Evolutionary conservation across 2,329 filamentous ascomycete species (phyloP).

Genomic region (Coniochaeta pulveracea): DNA sequence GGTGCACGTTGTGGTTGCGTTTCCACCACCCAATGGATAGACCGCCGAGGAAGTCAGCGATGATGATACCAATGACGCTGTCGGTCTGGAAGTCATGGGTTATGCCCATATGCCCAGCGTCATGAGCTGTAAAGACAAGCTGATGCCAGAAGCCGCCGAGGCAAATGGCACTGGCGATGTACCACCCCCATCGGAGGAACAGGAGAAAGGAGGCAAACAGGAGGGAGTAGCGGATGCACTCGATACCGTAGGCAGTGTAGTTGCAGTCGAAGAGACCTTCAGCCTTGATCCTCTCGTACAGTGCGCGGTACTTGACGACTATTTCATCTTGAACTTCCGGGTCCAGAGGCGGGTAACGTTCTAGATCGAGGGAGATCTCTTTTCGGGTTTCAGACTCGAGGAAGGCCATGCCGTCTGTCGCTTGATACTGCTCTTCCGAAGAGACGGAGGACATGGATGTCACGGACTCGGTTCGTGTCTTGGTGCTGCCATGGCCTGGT

Average conservation of each 20-base stretch:
- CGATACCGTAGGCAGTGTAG: slow-evolving; percentile 68
- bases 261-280: slow-evolving; percentile 78
- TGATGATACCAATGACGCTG: slow-evolving; percentile 75
- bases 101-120: slow-evolving; percentile 95
- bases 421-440: slow-evolving; percentile 26
- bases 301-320: slow-evolving; percentile 66
- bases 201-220: slow-evolving; percentile 53
- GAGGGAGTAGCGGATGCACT: slow-evolving; percentile 59
- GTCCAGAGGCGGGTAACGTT: slow-evolving; percentile 74
- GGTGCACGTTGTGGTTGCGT: slow-evolving; percentile 88
- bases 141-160: slow-evolving; percentile 89
- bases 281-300: slow-evolving; percentile 59
- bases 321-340: slow-evolving; percentile 62
- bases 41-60: slow-evolving; percentile 82
- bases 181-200: slow-evolving; percentile 54
- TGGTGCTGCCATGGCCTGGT: slow-evolving; percentile 20
- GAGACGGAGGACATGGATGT: slow-evolving; percentile 47
- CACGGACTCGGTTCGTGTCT: slow-evolving; percentile 32
- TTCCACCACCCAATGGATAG: slow-evolving; percentile 97
- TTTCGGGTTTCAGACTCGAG: slow-evolving; percentile 64
- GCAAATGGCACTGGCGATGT: slow-evolving; percentile 57
- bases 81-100: slow-evolving; percentile 83
- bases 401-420: slow-evolving; percentile 52
- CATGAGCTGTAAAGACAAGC: slow-evolving; percentile 85
- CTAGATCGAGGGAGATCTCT: slow-evolving; percentile 63